Evolutionary conservation across 2,329 filamentous ascomycete species (phyloP).

Genomic region (Venturia pyrina): DNA sequence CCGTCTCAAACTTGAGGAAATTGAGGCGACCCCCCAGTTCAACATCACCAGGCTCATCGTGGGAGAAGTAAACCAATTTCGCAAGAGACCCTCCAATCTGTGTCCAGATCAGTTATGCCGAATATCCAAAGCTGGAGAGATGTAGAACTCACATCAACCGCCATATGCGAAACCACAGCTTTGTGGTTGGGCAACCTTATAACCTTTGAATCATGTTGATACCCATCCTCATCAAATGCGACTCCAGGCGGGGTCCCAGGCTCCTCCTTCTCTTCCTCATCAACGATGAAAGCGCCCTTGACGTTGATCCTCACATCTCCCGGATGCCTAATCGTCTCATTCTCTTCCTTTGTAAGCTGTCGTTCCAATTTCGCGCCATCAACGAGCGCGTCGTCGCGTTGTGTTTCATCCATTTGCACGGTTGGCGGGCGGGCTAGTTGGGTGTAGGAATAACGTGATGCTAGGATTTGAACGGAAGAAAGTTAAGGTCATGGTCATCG

Average conservation of each 20-base stretch:
- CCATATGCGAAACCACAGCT: slow-evolving; percentile 89
- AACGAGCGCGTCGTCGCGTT: not conserved
- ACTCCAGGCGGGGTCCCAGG: slow-evolving; percentile 28
- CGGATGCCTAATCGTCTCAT: slow-evolving; percentile 40
- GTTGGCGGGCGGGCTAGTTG: not conserved
- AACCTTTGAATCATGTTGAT: slow-evolving; percentile 72
- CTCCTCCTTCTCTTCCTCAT: slow-evolving; percentile 50
- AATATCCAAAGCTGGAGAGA: not conserved
- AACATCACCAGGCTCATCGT: slow-evolving; percentile 47
- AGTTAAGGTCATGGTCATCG: not conserved
- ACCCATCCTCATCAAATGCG: slow-evolving; percentile 39
- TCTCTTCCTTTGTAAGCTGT: slow-evolving; percentile 8
- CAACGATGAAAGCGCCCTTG: slow-evolving; percentile 90
- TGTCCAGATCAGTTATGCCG: not conserved
- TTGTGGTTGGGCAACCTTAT: slow-evolving; percentile 96
- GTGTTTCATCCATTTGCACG: slow-evolving; percentile 1
- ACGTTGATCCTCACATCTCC: slow-evolving; percentile 88
- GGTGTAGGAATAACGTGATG: not conserved
- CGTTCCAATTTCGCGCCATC: slow-evolving; percentile 7
- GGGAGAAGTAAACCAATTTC: slow-evolving; percentile 95
- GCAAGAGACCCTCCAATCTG: slow-evolving; percentile 92
- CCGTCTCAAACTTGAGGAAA: slow-evolving; percentile 94
- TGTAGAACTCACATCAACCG: slow-evolving; percentile 72
- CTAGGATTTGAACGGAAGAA: not conserved
- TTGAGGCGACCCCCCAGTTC: slow-evolving; percentile 84